Conservation (phyloP, 78 protist genomes). For the Planoprotostelium fungivorum region DNA sequence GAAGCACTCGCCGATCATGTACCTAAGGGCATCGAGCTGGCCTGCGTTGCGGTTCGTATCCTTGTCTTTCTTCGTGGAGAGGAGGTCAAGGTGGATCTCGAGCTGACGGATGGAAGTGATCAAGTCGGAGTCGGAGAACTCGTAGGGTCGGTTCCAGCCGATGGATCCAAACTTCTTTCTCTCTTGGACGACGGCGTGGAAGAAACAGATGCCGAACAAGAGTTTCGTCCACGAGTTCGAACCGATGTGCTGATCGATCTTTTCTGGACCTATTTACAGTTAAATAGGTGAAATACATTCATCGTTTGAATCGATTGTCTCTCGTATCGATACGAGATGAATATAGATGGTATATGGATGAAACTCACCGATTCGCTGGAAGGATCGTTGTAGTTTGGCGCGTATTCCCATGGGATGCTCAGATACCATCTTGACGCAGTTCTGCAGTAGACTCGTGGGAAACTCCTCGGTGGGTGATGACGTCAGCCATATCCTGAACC, state of each 20-base stretch:
- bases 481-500: constrained; percentile 74
- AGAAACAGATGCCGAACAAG: constrained; percentile 67
- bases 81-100: background rate
- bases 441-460: constrained; percentile 71
- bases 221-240: constrained; percentile 33
- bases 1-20: background rate
- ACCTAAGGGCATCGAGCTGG: background rate
- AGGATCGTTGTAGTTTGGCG: constrained; percentile 55
- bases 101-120: background rate
- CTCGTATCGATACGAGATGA: background rate
- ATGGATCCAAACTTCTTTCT: constrained; percentile 81
- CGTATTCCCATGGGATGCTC: constrained; percentile 86
- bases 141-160: constrained; percentile 86
- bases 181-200: constrained; percentile 87
- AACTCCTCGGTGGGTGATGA: constrained; percentile 62
- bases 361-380: background rate
- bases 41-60: background rate
- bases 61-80: background rate
- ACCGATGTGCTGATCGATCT: background rate
- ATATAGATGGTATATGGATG: too few relatives aligned
- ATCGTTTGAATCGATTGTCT: background rate
- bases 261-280: background rate
- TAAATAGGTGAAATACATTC: too few relatives aligned
- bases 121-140: constrained; percentile 74
- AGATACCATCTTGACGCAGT: constrained; percentile 83